Evolutionary conservation across 768 basidiomycete genomes (phyloP).

Genomic region (Dictyophora rubrovolvata): DNA sequence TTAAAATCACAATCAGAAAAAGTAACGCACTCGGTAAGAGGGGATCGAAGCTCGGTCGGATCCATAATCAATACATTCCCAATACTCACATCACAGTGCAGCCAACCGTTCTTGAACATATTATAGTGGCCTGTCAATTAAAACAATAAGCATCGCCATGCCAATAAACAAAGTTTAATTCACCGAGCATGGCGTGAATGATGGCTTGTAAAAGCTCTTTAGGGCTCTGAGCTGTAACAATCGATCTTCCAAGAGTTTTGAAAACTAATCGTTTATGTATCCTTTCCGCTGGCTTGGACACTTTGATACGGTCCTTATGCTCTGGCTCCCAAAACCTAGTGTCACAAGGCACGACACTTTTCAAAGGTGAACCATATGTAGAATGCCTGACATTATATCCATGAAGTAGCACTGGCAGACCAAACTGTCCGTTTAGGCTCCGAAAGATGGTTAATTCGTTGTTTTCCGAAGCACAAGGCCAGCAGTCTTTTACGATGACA

Average conservation of each 20-base stretch:
- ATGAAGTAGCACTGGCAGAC: background rate
- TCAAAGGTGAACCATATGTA: background rate
- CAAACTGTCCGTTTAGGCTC: background rate
- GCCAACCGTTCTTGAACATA: conserved; percentile 4
- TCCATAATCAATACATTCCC: conserved; percentile 6
- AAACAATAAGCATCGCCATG: background rate
- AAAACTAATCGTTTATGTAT: background rate
- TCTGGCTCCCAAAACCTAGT: background rate
- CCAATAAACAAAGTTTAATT: background rate
- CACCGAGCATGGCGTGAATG: conserved; percentile 4
- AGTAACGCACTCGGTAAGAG: background rate
- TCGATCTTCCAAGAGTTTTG: background rate
- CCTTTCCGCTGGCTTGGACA: background rate
- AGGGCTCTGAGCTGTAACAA: background rate
- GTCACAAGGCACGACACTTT: background rate
- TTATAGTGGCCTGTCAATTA: conserved; percentile 1
- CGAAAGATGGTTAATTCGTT: background rate
- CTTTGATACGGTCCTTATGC: too few species aligned
- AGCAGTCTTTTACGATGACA: conserved; percentile 1
- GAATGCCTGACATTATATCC: background rate
- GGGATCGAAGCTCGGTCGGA: background rate
- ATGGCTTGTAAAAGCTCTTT: background rate
- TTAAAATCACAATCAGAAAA: background rate
- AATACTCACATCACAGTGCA: conserved; percentile 10
- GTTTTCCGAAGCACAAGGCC: background rate